These are phyloP conservation scores for Cutaneotrichosporon cavernicola DNA, from an alignment of 1,284 basidiomycete genomes.

Conservation along the genomic window DNA sequence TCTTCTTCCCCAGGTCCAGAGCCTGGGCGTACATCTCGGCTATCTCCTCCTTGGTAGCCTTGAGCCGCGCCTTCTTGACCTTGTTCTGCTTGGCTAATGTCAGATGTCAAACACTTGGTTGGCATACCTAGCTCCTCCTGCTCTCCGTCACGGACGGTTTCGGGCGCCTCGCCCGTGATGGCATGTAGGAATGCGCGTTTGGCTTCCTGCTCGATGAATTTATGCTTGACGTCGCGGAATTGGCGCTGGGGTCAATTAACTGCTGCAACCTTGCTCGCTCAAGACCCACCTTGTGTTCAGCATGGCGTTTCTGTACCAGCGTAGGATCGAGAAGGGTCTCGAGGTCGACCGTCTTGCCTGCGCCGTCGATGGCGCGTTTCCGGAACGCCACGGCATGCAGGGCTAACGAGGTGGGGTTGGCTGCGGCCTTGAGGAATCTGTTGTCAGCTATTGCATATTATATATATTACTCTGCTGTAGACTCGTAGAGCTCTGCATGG, in stretches of 20 bases:
- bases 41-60: constrained; percentile 63
- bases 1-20: constrained; percentile 43
- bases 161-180: constrained; percentile 75
- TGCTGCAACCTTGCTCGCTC: neutral
- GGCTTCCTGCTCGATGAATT: constrained; percentile 80
- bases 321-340: constrained; percentile 5
- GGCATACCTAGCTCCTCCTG: constrained; percentile 61
- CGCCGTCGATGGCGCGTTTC: neutral
- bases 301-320: neutral
- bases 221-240: constrained; percentile 78
- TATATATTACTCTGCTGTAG: no score
- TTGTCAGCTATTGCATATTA: neutral
- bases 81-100: constrained; percentile 58
- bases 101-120: constrained; percentile 40
- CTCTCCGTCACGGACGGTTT: constrained; percentile 68
- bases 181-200: constrained; percentile 79
- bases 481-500: neutral
- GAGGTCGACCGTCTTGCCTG: constrained; percentile 3
- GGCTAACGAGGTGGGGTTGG: neutral
- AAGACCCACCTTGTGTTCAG: constrained; percentile 7
- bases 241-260: no score
- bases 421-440: neutral
- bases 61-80: constrained; percentile 67
- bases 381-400: constrained; percentile 4
- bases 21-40: constrained; percentile 64